phyloP scores from a whole-genome alignment of 2,329 filamentous ascomycete species.

The Metarhizium brunneum region DNA sequence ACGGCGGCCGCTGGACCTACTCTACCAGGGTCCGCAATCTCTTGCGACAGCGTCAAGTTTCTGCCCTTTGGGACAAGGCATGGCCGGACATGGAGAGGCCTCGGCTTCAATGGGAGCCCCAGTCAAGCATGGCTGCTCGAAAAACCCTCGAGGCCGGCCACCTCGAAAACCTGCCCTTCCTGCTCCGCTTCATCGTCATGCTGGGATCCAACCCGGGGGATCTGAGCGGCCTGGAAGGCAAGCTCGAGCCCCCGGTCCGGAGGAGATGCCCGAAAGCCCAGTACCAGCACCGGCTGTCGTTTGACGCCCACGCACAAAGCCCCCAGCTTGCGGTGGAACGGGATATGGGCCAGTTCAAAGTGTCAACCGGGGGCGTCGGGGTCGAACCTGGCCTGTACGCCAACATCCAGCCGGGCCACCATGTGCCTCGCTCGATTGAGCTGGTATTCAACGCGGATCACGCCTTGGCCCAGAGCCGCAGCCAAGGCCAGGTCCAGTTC shows the following conservation, averaged over 20 bases:
- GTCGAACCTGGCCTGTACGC: background rate
- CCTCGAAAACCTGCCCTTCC: constrained; percentile 26
- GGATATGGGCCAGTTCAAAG: background rate
- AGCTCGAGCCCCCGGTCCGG: constrained; percentile 6
- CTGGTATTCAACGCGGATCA: background rate
- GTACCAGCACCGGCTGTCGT: background rate
- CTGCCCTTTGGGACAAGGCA: constrained; percentile 26
- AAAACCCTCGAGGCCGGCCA: constrained; percentile 37
- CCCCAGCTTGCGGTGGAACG: constrained; percentile 1
- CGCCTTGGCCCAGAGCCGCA: background rate
- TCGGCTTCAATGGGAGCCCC: constrained; percentile 30
- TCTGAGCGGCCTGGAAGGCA: background rate
- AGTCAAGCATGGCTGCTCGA: constrained; percentile 30
- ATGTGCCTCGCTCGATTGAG: constrained; percentile 4
- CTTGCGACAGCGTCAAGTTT: constrained; percentile 28
- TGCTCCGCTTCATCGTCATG: constrained; percentile 30
- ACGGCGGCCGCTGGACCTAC: constrained; percentile 33
- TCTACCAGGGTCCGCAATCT: constrained; percentile 35
- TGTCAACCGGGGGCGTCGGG: background rate
- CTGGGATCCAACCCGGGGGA: constrained; percentile 19
- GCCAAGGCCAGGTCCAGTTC: background rate
- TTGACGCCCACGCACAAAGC: background rate
- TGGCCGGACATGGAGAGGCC: constrained; percentile 25
- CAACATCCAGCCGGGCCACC: constrained; percentile 1
- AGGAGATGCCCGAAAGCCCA: constrained; percentile 5